Conservation (phyloP, 2,329 filamentous ascomycete species). For the Ilyonectria destructans region DNA sequence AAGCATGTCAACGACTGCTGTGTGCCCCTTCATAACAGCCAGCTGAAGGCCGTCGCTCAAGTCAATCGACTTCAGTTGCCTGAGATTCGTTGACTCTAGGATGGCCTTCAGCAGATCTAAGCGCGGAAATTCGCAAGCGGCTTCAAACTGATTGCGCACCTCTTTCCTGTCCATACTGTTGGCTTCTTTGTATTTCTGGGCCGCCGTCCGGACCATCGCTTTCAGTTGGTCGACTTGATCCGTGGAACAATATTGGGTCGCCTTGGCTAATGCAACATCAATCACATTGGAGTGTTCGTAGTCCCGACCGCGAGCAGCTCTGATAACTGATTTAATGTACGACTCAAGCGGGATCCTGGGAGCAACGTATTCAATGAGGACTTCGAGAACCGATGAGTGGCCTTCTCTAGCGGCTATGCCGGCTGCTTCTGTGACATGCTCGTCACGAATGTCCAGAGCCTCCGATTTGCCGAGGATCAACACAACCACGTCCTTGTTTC, state of each 20-base stretch:
- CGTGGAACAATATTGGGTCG: conserved; percentile 2
- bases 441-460: not conserved
- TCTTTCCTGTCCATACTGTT: not conserved
- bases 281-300: not conserved
- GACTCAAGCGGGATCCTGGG: not conserved
- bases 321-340: not conserved
- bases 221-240: not conserved
- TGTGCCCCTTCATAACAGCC: not conserved
- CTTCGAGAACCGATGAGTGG: not conserved
- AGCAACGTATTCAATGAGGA: not conserved
- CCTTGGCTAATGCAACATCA: not conserved
- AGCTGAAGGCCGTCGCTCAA: not conserved
- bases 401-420: not conserved
- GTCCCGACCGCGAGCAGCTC: too few species aligned
- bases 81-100: not conserved
- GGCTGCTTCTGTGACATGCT: not conserved
- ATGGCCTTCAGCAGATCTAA: not conserved
- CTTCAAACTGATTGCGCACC: not conserved
- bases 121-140: not conserved
- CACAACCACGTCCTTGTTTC: not conserved
- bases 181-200: not conserved
- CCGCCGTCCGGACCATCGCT: too few species aligned
- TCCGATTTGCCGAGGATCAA: not conserved
- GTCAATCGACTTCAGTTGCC: not conserved
- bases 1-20: not conserved